Evolutionary conservation across 805 yeast species (phyloP), one percentile per base, ranked within the genome.

Genomic region (Clavispora fructus): DNA sequence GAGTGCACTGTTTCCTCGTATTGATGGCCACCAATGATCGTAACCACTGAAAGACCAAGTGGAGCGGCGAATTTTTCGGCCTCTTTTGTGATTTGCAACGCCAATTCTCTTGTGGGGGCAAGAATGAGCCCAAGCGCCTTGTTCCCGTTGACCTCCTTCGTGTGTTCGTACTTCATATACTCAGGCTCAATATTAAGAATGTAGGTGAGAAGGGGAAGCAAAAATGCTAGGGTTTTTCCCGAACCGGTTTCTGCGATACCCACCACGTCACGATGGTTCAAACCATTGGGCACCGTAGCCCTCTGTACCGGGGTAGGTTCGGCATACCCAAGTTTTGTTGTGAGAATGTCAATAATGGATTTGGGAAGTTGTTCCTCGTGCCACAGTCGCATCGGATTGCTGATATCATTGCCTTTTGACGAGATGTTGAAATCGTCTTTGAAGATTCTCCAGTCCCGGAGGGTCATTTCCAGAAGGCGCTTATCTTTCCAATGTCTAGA

Each of bases 161-260:
- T 37, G 68, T 63, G 58, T 63, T 76, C 65, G 65, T 50, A 62
- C 35, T 59, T 49, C 46, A 68, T 44, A 46, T 67, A 71, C 45
- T 65, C 64, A 13, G 49, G 37, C 39, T 70, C 74, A 11, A 68
- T 62, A 7, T 56, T 50, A 7, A 66, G 51, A 13, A 85, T 68
- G 52, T 79, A 81, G 2, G 80, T 61, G 9, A 87, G 59, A 42
- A 88, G 64, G 0, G 99, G 98, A 2, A 92, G 63, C 10, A 87
- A 61, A 63, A 83, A 92, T 2, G 95, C 85, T 11, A 91, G 69
- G 0, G 99, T 92, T 61, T 94, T 92, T 56, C 99, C 99, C 1
- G 96, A 87, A 11, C 99, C 99, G 0, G 99, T 92, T 54, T 90
- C 90, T 0, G 98, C 97, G n/a, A 91, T 78, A 12, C 96, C 98